Conservation (phyloP, 768 basidiomycete genomes). For the Rhizopogon sp. region DNA sequence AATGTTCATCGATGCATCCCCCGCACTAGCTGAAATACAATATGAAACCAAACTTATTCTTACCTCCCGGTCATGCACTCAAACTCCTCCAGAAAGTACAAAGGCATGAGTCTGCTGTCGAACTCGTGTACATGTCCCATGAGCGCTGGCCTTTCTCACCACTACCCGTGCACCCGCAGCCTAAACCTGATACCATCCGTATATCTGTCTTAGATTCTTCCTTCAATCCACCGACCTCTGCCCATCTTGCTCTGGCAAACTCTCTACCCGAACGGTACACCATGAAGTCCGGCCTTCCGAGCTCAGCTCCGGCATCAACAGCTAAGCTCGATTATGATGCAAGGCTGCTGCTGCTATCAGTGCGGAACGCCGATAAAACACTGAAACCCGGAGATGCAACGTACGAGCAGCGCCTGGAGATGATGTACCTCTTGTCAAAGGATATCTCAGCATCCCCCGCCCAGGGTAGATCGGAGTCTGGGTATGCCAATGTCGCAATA, state of each 20-base stretch:
- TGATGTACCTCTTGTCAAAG: slow-evolving; percentile 72
- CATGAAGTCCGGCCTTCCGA: neutral
- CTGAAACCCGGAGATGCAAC: slow-evolving; percentile 69
- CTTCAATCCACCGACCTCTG: slow-evolving; percentile 87
- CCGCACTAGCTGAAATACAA: no score
- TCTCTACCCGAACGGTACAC: slow-evolving; percentile 17
- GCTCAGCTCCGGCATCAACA: neutral
- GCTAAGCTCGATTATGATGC: slow-evolving; percentile 54
- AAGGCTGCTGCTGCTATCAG: slow-evolving; percentile 73
- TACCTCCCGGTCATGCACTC: slow-evolving; percentile 13
- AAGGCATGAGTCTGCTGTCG: slow-evolving; percentile 40
- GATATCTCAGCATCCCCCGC: slow-evolving; percentile 26
- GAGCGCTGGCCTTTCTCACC: slow-evolving; percentile 55
- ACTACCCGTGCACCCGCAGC: slow-evolving; percentile 2
- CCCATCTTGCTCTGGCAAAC: slow-evolving; percentile 75
- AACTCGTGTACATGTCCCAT: slow-evolving; percentile 60
- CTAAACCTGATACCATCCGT: slow-evolving; percentile 28
- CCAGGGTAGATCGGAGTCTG: neutral
- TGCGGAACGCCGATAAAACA: slow-evolving; percentile 82
- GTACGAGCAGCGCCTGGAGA: slow-evolving; percentile 74
- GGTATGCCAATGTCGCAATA: slow-evolving; percentile 55
- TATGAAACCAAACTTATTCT: neutral
- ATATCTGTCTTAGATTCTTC: slow-evolving; percentile 86
- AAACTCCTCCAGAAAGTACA: slow-evolving; percentile 32
- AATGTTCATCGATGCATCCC: no score